phyloP scores from a whole-genome alignment of 2,329 filamentous ascomycete genomes.

The Colletotrichum tropicicola region DNA sequence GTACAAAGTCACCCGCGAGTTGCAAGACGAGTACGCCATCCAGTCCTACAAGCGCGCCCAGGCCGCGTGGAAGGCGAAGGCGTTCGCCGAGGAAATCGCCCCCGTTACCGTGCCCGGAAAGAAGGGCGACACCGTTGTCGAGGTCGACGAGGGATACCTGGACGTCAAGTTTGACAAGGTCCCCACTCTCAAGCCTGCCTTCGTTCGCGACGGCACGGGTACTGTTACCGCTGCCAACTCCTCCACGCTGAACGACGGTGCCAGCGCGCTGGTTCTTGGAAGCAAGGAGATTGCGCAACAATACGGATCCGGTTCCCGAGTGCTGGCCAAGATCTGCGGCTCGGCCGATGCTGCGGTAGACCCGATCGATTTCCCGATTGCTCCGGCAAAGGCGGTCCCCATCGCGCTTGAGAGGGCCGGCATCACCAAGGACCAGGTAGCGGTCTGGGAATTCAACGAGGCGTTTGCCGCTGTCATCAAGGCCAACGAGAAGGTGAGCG shows the following conservation, averaged over 20 bases:
- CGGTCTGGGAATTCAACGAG: slow-evolving; percentile 98
- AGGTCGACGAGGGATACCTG: slow-evolving; percentile 88
- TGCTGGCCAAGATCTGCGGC: slow-evolving; percentile 86
- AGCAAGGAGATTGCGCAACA: slow-evolving; percentile 83
- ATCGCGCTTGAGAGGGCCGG: slow-evolving; percentile 89
- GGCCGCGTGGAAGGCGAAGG: slow-evolving; percentile 83
- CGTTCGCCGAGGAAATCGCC: slow-evolving; percentile 89
- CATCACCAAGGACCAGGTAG: slow-evolving; percentile 89
- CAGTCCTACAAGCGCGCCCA: slow-evolving; percentile 90
- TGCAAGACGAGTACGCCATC: slow-evolving; percentile 92
- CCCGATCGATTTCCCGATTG: slow-evolving; percentile 92
- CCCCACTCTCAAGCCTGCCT: slow-evolving; percentile 87
- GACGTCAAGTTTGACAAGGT: slow-evolving; percentile 90
- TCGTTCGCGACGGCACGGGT: slow-evolving; percentile 84
- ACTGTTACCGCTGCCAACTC: slow-evolving; percentile 96
- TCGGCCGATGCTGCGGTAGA: slow-evolving; percentile 92
- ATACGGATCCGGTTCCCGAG: slow-evolving; percentile 80
- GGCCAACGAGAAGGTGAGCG: slow-evolving; percentile 82
- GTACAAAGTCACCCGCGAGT: slow-evolving; percentile 79
- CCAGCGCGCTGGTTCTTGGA: slow-evolving; percentile 86
- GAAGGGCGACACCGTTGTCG: slow-evolving; percentile 84
- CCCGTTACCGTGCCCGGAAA: slow-evolving; percentile 85
- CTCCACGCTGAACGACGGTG: slow-evolving; percentile 94
- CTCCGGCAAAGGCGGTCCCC: slow-evolving; percentile 90
- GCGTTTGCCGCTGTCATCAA: slow-evolving; percentile 96